Evolutionary conservation across 202 grass and related monocot genomes (phyloP).

Genomic region (Musa balbisiana): DNA sequence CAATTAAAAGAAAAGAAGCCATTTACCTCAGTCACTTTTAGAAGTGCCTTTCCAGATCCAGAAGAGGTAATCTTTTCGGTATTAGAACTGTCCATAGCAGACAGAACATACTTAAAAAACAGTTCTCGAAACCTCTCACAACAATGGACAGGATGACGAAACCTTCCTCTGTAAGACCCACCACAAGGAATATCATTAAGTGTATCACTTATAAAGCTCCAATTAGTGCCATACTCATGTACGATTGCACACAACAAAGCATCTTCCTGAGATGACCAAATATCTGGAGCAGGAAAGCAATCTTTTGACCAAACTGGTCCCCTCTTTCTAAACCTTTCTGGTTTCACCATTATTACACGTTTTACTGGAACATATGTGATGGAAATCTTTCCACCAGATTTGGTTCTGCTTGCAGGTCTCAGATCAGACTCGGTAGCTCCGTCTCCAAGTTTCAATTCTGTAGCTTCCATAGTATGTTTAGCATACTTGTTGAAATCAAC

Average conservation of each 20-base stretch:
- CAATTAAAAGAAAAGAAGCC: neutral
- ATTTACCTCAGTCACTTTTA: conserved; percentile 84
- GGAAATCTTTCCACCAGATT: conserved; percentile 42
- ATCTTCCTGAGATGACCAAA: conserved; percentile 85
- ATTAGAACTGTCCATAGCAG: conserved; percentile 56
- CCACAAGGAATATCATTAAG: conserved; percentile 57
- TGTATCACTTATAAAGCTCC: conserved; percentile 75
- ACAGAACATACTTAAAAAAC: conserved; percentile 79
- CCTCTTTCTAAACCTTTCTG: conserved; percentile 87
- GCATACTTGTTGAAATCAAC: conserved; percentile 36
- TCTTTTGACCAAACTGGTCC: conserved; percentile 60
- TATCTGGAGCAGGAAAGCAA: conserved; percentile 38
- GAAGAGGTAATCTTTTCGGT: conserved; percentile 61
- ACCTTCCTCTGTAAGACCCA: conserved; percentile 64
- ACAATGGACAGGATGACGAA: conserved; percentile 83
- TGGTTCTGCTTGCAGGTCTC: conserved; percentile 40
- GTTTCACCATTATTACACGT: conserved; percentile 78
- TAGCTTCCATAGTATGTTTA: conserved; percentile 33
- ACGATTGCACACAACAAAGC: conserved; percentile 69
- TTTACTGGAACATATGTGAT: conserved; percentile 53
- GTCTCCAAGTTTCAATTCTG: conserved; percentile 39
- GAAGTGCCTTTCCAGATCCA: conserved; percentile 75
- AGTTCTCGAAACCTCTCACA: conserved; percentile 96
- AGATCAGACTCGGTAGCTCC: conserved; percentile 40
- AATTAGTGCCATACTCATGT: conserved; percentile 77